These are phyloP conservation scores for Diaporthe sp. DNA, from an alignment of 2,329 filamentous ascomycete genomes.

Conservation along the genomic window DNA sequence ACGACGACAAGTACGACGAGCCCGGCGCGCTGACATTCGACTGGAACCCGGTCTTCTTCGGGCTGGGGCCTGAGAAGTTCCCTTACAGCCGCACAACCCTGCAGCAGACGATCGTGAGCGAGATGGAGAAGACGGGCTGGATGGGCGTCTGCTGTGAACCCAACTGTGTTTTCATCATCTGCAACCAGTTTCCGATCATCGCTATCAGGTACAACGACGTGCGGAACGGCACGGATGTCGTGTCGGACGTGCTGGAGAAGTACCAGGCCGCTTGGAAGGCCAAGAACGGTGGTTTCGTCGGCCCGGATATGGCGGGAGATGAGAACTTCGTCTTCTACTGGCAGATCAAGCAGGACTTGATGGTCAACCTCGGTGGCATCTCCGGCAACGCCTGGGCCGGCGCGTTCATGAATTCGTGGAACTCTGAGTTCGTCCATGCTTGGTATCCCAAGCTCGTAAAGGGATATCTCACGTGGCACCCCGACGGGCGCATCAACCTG, in stretches of 20 bases:
- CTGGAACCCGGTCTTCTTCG: constrained; percentile 55
- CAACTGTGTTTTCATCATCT: constrained; percentile 54
- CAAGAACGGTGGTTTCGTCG: constrained; percentile 46
- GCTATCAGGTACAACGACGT: constrained; percentile 53
- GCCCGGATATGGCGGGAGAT: background rate
- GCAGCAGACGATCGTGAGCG: constrained; percentile 50
- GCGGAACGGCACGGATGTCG: constrained; percentile 48
- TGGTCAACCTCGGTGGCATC: constrained; percentile 32
- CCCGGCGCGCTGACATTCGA: constrained; percentile 49
- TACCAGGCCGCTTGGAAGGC: constrained; percentile 51
- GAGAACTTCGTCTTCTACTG: constrained; percentile 44
- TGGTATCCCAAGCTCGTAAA: constrained; percentile 42
- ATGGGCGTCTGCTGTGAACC: constrained; percentile 58
- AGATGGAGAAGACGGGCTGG: constrained; percentile 54
- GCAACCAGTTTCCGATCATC: constrained; percentile 59
- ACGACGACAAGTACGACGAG: constrained; percentile 54
- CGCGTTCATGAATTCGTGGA: constrained; percentile 55
- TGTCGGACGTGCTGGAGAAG: constrained; percentile 50
- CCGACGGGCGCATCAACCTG: constrained; percentile 42
- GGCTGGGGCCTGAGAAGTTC: constrained; percentile 52
- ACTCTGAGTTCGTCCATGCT: constrained; percentile 47
- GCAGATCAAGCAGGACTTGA: constrained; percentile 46
- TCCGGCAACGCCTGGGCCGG: constrained; percentile 13
- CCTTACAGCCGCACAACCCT: constrained; percentile 48
- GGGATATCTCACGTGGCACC: constrained; percentile 46